Base-by-base conservation (phyloP, 2,329 filamentous ascomycete genomes). In the Colletotrichum sp. region DNA sequence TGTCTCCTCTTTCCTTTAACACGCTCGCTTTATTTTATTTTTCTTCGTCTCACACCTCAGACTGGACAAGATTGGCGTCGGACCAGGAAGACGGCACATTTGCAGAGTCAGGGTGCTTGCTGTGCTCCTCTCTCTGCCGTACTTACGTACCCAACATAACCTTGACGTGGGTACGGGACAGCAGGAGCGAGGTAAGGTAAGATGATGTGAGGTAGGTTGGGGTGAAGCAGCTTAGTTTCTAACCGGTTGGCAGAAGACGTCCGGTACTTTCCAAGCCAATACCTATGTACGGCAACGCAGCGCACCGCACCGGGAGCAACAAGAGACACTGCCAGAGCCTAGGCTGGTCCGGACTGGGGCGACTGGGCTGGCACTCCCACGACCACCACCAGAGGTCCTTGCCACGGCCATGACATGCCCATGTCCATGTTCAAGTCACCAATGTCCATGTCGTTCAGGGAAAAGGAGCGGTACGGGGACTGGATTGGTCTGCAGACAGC, bases 391-490 rank as follows among this genome's bases (percentile, higher is more conserved):
- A 49, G 44, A 49, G 18, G 44, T 49, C 44, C 44, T 49, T 49
- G 44, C 44, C 65, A 57, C 26, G 65, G 16, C 44, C 34, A 24
- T 13, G 62, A 65, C 44, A 62, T 21, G 65, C 24, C 65, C 65
- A 68, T 49, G 66, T n/a, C 52, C 36, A 36, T 32, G 65, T 26
- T 32, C 65, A 68, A 26, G 59, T 16, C 62, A 57, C 24, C 69
- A 57, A 73, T 63, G 71, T 24, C 64, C 71, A 49, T 34, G 60
- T 26, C 59, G 64, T 73, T 57, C 71, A 70, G 59, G 36, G 69
- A 39, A 62, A 32, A 21, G 62, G 32, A 49, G 49, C 52, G 69
- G 63, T 28, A 55, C 32, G 36, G 55, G 57, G 63, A 72, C 26
- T 21, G 63, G 52, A 60, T 55, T 62, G 49, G 59, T 32, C 32